Percentiles rank a stretch among this genome's conserved stretches.
Conservation (phyloP, 176 grass and related monocot species). For the Cocos nucifera region DNA sequence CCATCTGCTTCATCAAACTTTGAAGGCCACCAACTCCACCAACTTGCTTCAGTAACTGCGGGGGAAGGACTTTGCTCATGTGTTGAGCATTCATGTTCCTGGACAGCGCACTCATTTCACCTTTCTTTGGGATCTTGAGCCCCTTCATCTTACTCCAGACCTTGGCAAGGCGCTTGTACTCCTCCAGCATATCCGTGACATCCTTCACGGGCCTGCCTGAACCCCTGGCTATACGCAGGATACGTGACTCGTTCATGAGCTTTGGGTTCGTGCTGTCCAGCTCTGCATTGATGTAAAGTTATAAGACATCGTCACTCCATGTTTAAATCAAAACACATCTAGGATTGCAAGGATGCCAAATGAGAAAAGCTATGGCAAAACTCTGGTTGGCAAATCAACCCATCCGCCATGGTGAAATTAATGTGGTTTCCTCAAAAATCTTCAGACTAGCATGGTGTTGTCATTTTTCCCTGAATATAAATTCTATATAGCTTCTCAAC, state of each 20-base stretch:
- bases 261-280: conserved; percentile 81
- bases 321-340: too few relatives aligned
- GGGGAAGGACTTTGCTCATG: conserved; percentile 73
- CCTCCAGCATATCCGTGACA: conserved; percentile 81
- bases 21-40: conserved; percentile 74
- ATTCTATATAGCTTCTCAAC: too few relatives aligned
- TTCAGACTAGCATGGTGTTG: too few relatives aligned
- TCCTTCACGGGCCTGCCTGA: conserved; percentile 65
- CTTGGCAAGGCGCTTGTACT: conserved; percentile 89
- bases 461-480: too few relatives aligned
- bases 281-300: conserved; percentile 30
- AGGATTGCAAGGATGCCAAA: too few relatives aligned
- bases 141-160: conserved; percentile 92
- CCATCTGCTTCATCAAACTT: conserved; percentile 86
- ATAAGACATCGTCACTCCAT: too few relatives aligned
- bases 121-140: conserved; percentile 75
- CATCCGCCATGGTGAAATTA: too few relatives aligned
- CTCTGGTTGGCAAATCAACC: too few relatives aligned
- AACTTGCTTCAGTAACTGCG: conserved; percentile 83
- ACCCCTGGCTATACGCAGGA: conserved; percentile 55
- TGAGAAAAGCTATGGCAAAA: too few relatives aligned
- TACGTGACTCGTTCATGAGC: conserved; percentile 59
- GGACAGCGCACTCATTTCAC: conserved; percentile 62
- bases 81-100: conserved; percentile 71
- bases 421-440: too few relatives aligned